These are phyloP conservation scores for Actinomucor elegans DNA, from an alignment of 371 early-diverging fungal species.

Conservation along the genomic window DNA sequence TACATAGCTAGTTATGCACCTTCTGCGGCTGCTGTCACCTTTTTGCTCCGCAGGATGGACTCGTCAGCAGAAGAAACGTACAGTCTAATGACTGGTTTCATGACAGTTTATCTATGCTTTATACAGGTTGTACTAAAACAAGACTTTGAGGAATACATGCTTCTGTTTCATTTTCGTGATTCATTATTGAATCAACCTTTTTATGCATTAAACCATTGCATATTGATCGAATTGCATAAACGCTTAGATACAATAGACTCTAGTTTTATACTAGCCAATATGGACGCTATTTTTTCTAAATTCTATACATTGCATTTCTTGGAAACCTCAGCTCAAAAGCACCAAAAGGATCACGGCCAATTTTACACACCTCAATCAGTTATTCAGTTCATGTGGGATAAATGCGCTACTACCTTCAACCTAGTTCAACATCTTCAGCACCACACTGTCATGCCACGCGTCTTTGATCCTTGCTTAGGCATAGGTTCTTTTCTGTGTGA, in stretches of 20 bases:
- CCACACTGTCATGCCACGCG: constrained; percentile 16
- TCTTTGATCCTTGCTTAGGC: constrained; percentile 65
- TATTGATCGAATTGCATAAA: constrained; percentile 16
- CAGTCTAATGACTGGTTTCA: constrained; percentile 39
- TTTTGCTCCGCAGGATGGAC: constrained; percentile 15
- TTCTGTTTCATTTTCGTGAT: constrained; percentile 34
- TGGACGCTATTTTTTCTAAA: constrained; percentile 45
- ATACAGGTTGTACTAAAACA: constrained; percentile 33
- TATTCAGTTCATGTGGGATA: constrained; percentile 65
- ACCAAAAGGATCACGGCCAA: constrained; percentile 69
- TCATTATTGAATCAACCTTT: constrained; percentile 6
- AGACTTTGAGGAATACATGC: constrained; percentile 30
- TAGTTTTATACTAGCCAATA: neutral
- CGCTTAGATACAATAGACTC: constrained; percentile 6
- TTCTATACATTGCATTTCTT: constrained; percentile 59
- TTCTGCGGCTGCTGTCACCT: constrained; percentile 66
- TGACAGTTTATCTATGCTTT: constrained; percentile 47
- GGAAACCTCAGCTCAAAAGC: constrained; percentile 51
- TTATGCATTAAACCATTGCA: constrained; percentile 1
- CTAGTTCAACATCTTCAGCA: neutral
- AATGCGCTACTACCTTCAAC: constrained; percentile 7
- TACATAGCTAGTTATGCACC: constrained; percentile 72
- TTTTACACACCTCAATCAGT: constrained; percentile 65
- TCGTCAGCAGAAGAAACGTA: constrained; percentile 24
- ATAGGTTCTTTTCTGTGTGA: constrained; percentile 62